Conservation (phyloP, 2,329 filamentous ascomycete species). For the Dothideomycetidae sp. region DNA sequence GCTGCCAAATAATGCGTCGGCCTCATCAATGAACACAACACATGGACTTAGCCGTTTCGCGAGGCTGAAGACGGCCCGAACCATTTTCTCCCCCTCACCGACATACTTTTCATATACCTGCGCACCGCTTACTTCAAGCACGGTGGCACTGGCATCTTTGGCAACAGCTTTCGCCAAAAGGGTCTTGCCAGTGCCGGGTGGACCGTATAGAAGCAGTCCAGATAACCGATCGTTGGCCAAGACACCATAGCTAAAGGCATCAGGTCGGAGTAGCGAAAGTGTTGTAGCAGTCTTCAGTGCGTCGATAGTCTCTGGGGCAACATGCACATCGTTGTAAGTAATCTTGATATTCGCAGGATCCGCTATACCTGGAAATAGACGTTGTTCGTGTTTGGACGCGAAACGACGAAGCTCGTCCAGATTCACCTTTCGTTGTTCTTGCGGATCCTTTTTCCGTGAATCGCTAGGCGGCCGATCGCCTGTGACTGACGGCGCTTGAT, state of each 20-base stretch:
- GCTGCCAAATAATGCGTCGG: conserved; percentile 77
- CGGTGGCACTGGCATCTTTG: conserved; percentile 50
- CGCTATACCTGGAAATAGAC: conserved; percentile 66
- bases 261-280: conserved; percentile 70
- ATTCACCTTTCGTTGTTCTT: conserved; percentile 10
- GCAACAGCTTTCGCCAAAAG: conserved; percentile 55
- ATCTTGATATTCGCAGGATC: conserved; percentile 70
- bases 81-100: conserved; percentile 91
- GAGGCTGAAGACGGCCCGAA: conserved; percentile 77
- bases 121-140: conserved; percentile 75
- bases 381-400: conserved; percentile 66
- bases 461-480: background rate
- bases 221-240: conserved; percentile 82
- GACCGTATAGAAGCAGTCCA: conserved; percentile 90
- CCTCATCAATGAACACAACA: conserved; percentile 94
- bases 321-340: conserved; percentile 78
- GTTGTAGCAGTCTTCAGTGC: conserved; percentile 80
- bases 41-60: conserved; percentile 85
- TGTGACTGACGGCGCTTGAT: background rate
- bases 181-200: conserved; percentile 80
- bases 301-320: conserved; percentile 66
- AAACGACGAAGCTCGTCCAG: conserved; percentile 40
- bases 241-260: conserved; percentile 93
- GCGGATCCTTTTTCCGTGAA: background rate
- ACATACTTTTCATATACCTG: conserved; percentile 95